Evolutionary conservation across 73 alveolate species (phyloP), one percentile per base, ranked within the genome.

Genomic region (Paramecium octaurelia): DNA sequence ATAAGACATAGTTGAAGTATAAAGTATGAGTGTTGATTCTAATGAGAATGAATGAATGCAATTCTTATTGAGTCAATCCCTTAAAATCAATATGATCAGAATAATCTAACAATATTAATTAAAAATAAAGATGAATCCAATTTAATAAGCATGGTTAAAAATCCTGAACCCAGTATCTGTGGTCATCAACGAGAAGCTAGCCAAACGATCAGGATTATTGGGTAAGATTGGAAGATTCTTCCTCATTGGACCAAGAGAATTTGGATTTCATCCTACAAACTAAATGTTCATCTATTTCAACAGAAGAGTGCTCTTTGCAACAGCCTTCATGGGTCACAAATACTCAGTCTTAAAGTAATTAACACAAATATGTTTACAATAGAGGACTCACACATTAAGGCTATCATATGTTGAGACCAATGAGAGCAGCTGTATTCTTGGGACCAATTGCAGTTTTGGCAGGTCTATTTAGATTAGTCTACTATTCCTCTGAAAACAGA

Each of bases 181-280:
- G 5, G 57, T 89, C 7, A 44, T 89, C 57, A 89, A 89, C 48
- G 94, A 89, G 77, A 89, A 89, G 46, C 35, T 89, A 43, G 90
- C 94, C 58, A 89, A 89, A 73, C 31, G 94, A 89, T 58, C 73
- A 43, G 94, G 94, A 71, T 31, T 89, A 23, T 21, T 89, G 80
- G 94, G 94, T 71, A 89, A 89, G 69, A 43, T 89, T 10, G 94
- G 94, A 46, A 69, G 94, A 69, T 89, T 89, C 85, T 89, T 89
- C 38, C 43, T 83, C 6, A 89, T 89, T 89, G 94, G 94, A 5
- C 94, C 94, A 46, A 89, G 94, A 89, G 94, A 89, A 54, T 89
- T 59, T 27, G 94, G 94, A 70, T 77, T 23, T 68, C 94, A 89
- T 70, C 94, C 94, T 7, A 69, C 84, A 12, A 89, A 89, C 54